Evolutionary conservation across 176 grass and related monocot genomes (phyloP).

Genomic region (Carex scoparia): DNA sequence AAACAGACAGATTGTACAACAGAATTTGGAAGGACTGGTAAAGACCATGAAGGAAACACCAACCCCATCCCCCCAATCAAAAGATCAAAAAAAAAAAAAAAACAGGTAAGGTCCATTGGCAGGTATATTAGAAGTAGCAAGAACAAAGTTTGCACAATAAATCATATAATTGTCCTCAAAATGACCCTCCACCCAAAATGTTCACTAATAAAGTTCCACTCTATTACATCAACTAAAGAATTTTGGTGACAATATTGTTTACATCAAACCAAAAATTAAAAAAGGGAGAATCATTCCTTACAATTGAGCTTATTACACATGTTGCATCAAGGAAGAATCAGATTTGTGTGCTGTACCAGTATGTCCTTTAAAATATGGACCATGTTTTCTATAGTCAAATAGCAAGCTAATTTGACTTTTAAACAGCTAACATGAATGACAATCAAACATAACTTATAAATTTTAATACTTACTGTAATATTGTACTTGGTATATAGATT

Average conservation of each 20-base stretch:
- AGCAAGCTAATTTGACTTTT: not conserved
- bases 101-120: not conserved
- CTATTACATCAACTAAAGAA: not conserved
- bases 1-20: not conserved
- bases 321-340: not conserved
- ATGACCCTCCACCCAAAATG: not conserved
- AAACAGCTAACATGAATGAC: not conserved
- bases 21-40: no score
- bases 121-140: not conserved
- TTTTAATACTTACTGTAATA: conserved; percentile 56
- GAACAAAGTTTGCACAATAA: not conserved
- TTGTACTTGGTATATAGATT: conserved; percentile 89
- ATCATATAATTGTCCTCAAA: not conserved
- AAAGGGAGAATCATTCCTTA: not conserved
- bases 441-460: not conserved
- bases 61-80: no score
- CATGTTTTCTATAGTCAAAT: not conserved
- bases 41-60: no score
- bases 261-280: not conserved
- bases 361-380: not conserved
- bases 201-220: not conserved
- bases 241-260: not conserved
- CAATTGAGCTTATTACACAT: not conserved
- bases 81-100: not conserved
- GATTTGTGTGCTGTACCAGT: not conserved